Evolutionary conservation across 176 grass and related monocot genomes (phyloP), one percentile per base, ranked within the genome.

Genomic region (Puccinellia tenuiflora): DNA sequence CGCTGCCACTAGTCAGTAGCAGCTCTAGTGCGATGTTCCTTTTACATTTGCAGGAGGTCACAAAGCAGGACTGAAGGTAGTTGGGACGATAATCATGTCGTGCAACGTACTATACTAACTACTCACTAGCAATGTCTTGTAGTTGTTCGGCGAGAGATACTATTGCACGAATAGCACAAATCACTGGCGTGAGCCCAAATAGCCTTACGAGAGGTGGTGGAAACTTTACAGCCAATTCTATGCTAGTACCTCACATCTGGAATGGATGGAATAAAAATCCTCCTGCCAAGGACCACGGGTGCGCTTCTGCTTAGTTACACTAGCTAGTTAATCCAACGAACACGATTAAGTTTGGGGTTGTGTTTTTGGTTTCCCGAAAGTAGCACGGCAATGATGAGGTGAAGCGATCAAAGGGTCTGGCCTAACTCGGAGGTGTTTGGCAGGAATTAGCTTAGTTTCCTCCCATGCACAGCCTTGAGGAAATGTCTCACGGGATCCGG

Each of bases 191-290:
- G 28, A 80, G 43, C 57, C 43, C 25, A 29, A 37, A 24, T 67
- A 34, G 47, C 14, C 46, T 10, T 48, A 59, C 16, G 56, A 33
- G 56, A 34, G 71, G 52, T 65, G 28, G 68, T 25, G 78, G 2
- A 26, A 60, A 22, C 71, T 83, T 86, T 83, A 61, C 39, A 60
- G n/a, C 61, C 69, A n/a, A n/a, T n/a, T n/a, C n/a, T n/a, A 76
- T 47, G 53, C 22, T 15, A n/a, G n/a, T n/a, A 21, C 82, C 38
- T 51, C 67, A n/a, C 37, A 9, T 42, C 68, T 47, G 76, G 29
- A 34, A 38, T 17, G 61, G 35, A 64, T 50, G 42, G 62, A 53
- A 21, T 26, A 85, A 77, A 90, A 46, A 83, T 79, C 66, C 64
- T 48, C 8, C 12, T 35, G 43, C 64, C 11, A 81, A 64, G 56